Evolutionary conservation across 805 yeast genomes (phyloP).

Genomic region (Sugiyamaella valdiviana): DNA sequence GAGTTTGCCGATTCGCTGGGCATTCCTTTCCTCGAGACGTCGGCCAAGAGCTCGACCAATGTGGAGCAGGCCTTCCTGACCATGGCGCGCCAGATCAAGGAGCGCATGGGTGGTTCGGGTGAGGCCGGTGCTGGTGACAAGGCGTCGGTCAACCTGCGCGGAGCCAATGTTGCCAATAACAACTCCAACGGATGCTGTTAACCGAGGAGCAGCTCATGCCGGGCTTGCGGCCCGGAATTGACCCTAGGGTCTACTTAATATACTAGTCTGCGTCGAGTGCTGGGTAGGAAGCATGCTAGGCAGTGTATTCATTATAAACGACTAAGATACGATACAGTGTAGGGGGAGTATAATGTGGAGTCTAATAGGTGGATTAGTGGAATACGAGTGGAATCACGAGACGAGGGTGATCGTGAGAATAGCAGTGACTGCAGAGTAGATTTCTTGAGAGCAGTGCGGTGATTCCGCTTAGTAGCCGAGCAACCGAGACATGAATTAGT

Average conservation of each 20-base stretch:
- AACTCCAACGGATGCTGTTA: slow-evolving; percentile 39
- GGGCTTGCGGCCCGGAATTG: background rate
- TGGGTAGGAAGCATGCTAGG: too few species aligned
- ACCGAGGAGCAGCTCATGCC: background rate
- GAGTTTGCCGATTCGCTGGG: slow-evolving; percentile 95
- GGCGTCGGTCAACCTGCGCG: slow-evolving; percentile 36
- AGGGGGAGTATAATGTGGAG: too few species aligned
- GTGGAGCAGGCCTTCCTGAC: slow-evolving; percentile 98
- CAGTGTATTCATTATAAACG: too few species aligned
- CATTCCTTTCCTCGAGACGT: slow-evolving; percentile 92
- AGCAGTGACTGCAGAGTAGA: too few species aligned
- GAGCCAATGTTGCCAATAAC: slow-evolving; percentile 36
- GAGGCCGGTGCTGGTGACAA: slow-evolving; percentile 32
- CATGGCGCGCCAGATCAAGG: slow-evolving; percentile 97
- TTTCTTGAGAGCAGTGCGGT: too few species aligned
- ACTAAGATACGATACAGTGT: too few species aligned
- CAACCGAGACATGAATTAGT: too few species aligned
- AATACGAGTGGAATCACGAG: too few species aligned
- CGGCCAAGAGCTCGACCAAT: slow-evolving; percentile 90
- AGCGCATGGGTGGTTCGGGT: slow-evolving; percentile 63
- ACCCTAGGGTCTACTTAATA: background rate
- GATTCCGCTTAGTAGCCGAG: too few species aligned
- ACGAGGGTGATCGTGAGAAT: too few species aligned
- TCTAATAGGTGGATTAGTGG: too few species aligned
- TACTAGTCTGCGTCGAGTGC: background rate